These are phyloP conservation scores for Magnaporthiopsis poae DNA, from an alignment of 2,329 filamentous ascomycete genomes.

Conservation along the genomic window DNA sequence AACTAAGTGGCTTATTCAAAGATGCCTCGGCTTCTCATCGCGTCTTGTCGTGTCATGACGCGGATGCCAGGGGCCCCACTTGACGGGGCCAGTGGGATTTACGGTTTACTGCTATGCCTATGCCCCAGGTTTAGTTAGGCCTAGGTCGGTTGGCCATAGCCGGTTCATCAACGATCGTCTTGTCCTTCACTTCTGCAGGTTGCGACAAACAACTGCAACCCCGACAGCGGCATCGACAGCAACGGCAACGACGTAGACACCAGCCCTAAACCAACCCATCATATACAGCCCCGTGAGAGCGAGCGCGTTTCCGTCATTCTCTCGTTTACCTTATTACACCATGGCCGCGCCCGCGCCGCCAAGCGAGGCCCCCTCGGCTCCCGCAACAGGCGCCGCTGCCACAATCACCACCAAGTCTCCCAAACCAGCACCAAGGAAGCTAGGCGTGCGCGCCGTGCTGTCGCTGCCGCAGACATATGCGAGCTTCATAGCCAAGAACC, in stretches of 20 bases:
- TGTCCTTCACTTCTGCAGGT: too few species aligned
- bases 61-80: neutral
- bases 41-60: neutral
- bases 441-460: slow-evolving; percentile 25
- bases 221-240: too few species aligned
- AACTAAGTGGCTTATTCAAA: too few species aligned
- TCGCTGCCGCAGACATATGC: slow-evolving; percentile 60
- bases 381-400: too few species aligned
- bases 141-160: too few species aligned
- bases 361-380: neutral
- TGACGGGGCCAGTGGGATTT: neutral
- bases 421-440: neutral
- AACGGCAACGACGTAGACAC: too few species aligned
- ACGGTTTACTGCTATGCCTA: neutral
- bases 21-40: neutral
- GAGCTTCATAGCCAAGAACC: slow-evolving; percentile 90
- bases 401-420: neutral
- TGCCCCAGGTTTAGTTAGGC: too few species aligned
- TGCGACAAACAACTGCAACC: too few species aligned
- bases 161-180: too few species aligned
- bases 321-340: neutral
- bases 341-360: neutral
- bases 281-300: neutral
- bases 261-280: too few species aligned
- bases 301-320: neutral